Percentiles rank a stretch among this genome's conserved stretches.
Evolutionary conservation across 306 rosid species (phyloP).

Genomic region (Corylus americana): DNA sequence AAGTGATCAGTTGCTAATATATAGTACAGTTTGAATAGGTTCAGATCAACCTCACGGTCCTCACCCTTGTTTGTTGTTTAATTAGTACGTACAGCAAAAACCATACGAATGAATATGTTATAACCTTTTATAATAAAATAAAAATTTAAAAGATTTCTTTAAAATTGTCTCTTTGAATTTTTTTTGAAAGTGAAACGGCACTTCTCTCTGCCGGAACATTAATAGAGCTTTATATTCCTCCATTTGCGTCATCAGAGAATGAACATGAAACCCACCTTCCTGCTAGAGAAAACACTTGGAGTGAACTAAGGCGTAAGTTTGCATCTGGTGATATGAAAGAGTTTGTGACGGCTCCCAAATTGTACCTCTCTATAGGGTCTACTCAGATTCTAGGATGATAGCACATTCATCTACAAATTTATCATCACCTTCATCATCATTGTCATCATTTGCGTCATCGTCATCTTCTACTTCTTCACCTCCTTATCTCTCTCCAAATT

Average conservation of each 20-base stretch:
- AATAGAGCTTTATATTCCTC: constrained; percentile 38
- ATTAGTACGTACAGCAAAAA: too few relatives aligned
- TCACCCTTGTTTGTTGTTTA: too few relatives aligned
- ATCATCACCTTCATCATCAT: constrained; percentile 52
- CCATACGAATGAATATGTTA: too few relatives aligned
- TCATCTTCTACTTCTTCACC: constrained; percentile 59
- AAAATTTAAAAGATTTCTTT: too few relatives aligned
- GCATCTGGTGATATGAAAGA: constrained; percentile 70
- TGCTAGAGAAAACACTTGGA: constrained; percentile 93
- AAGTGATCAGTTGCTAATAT: too few relatives aligned
- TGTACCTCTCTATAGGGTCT: constrained; percentile 64
- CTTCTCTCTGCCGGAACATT: too few relatives aligned
- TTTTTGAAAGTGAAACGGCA: too few relatives aligned
- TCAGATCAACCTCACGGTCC: too few relatives aligned
- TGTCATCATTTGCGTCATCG: constrained; percentile 39
- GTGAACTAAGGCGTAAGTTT: constrained; percentile 76
- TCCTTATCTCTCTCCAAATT: constrained; percentile 76
- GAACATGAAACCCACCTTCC: constrained; percentile 95
- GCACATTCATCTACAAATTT: constrained; percentile 54
- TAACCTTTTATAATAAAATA: too few relatives aligned
- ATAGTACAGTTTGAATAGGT: too few relatives aligned
- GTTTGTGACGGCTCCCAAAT: constrained; percentile 67
- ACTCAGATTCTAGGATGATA: constrained; percentile 77
- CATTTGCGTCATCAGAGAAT: constrained; percentile 70
- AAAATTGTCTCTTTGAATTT: too few relatives aligned